These are phyloP conservation scores for Bipolaris cookei DNA, from an alignment of 2,329 filamentous ascomycete genomes.

Conservation along the genomic window DNA sequence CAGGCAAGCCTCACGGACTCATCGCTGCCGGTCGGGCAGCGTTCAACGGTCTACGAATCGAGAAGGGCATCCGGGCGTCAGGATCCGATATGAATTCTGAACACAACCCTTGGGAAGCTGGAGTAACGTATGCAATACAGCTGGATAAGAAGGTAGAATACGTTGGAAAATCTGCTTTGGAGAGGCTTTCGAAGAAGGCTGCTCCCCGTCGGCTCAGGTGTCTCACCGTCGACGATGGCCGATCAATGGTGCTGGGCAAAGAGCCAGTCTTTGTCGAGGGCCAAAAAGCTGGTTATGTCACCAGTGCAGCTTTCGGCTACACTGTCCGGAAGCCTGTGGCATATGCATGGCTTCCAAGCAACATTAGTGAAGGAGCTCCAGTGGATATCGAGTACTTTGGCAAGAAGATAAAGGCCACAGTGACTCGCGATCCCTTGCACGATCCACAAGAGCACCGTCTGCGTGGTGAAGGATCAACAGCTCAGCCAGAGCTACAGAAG, in stretches of 20 bases:
- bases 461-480: constrained; percentile 30
- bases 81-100: constrained; percentile 67
- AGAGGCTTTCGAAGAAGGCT: constrained; percentile 50
- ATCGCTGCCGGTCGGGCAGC: constrained; percentile 65
- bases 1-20: constrained; percentile 62
- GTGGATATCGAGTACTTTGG: constrained; percentile 70
- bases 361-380: constrained; percentile 54
- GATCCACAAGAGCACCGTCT: constrained; percentile 52
- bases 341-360: constrained; percentile 63
- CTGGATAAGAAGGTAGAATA: constrained; percentile 55
- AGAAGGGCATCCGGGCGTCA: constrained; percentile 65
- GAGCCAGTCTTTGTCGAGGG: constrained; percentile 64
- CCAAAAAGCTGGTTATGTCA: constrained; percentile 62
- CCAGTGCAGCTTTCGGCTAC: constrained; percentile 66
- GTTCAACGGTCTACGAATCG: constrained; percentile 64
- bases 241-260: constrained; percentile 65
- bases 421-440: constrained; percentile 59
- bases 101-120: constrained; percentile 66
- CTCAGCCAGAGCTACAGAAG: constrained; percentile 30
- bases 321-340: constrained; percentile 65
- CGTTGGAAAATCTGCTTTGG: constrained; percentile 60
- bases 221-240: constrained; percentile 62
- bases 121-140: constrained; percentile 60
- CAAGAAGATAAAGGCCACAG: constrained; percentile 59
- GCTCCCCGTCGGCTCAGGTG: constrained; percentile 53